Percentiles rank a stretch among this genome's conserved stretches.
Conservation (phyloP, 106 monocot genomes). For the Allium fistulosum region DNA sequence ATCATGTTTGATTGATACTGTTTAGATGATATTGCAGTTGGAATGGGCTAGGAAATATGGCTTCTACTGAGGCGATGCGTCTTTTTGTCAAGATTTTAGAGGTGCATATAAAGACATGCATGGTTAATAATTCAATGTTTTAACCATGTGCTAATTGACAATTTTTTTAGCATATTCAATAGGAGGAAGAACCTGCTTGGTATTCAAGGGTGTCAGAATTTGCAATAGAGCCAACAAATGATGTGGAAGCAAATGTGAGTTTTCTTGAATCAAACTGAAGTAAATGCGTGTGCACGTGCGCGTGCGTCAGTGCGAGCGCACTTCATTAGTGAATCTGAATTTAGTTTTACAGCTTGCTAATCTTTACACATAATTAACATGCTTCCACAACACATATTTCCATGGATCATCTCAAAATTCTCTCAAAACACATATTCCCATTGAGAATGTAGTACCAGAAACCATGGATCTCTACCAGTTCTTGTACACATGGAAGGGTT, state of each 20-base stretch:
- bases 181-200: conserved; percentile 99
- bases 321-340: neutral
- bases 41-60: conserved; percentile 94
- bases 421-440: neutral
- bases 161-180: conserved; percentile 20
- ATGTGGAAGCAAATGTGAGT: conserved; percentile 64
- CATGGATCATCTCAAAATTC: neutral
- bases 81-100: conserved; percentile 97
- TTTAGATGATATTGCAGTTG: conserved; percentile 48
- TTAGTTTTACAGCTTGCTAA: neutral
- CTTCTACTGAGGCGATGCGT: conserved; percentile 98
- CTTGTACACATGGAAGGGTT: no score
- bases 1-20: neutral
- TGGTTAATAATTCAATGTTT: neutral
- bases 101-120: conserved; percentile 28
- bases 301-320: no score
- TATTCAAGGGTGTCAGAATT: conserved; percentile 69
- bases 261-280: neutral
- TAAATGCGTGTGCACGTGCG: no score
- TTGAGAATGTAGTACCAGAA: neutral
- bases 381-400: neutral
- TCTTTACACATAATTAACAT: no score
- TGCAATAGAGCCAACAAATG: conserved; percentile 36
- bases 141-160: conserved; percentile 7
- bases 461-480: no score